Conservation (phyloP, 1,139 yeast genomes). For the Yamadazyma pseudoaaseri region DNA sequence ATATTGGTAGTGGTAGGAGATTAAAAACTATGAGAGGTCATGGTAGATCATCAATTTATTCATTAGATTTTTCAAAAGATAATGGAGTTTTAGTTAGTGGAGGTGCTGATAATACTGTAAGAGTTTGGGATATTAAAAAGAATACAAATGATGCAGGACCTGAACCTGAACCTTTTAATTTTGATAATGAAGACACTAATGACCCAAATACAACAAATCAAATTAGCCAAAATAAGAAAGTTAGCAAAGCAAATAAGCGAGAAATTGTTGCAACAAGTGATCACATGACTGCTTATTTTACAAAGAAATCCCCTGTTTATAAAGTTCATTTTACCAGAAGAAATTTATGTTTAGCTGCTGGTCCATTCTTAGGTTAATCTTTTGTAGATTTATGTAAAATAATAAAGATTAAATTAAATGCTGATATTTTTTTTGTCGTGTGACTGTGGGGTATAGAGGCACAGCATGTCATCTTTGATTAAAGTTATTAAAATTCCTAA, state of each 20-base stretch:
- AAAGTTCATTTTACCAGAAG: conserved; percentile 90
- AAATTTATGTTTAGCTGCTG: conserved; percentile 90
- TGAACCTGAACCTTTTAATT: conserved; percentile 70
- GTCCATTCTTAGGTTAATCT: conserved; percentile 53
- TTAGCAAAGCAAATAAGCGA: conserved; percentile 39
- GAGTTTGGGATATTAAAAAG: conserved; percentile 94
- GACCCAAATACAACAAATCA: conserved; percentile 8
- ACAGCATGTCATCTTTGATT: no score
- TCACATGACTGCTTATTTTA: conserved; percentile 90
- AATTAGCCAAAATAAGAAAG: conserved; percentile 7
- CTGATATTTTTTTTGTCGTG: background rate
- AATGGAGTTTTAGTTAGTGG: conserved; percentile 89
- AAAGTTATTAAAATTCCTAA: no score
- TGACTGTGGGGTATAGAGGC: background rate
- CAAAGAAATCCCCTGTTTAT: conserved; percentile 92
- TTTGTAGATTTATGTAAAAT: background rate
- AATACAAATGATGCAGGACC: conserved; percentile 81
- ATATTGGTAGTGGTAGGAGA: conserved; percentile 86
- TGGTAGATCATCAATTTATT: conserved; percentile 82
- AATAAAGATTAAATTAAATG: no score
- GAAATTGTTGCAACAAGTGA: conserved; percentile 82
- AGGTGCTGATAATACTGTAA: conserved; percentile 88
- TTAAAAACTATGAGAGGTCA: conserved; percentile 88
- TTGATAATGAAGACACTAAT: conserved; percentile 14
- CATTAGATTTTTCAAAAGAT: conserved; percentile 81